A percentile compares a stretch with the other conserved stretches of the same genome.
Evolutionary conservation across 2,329 filamentous ascomycete species (phyloP).

Genomic region (Botrytis sinoallii): DNA sequence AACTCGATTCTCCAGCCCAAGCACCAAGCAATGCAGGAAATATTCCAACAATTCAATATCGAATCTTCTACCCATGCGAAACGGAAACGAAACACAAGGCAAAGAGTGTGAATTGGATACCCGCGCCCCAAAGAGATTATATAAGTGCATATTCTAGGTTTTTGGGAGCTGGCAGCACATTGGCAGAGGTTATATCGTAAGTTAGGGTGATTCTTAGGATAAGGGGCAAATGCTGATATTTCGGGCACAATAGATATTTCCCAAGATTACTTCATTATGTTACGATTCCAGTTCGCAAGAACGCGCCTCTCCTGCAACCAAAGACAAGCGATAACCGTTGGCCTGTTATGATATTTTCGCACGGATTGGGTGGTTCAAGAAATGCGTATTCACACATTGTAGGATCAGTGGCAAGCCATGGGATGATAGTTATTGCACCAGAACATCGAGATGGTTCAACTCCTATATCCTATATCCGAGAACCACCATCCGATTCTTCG

Average conservation of each 20-base stretch:
- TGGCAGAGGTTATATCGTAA: constrained; percentile 60
- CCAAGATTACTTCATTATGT: constrained; percentile 72
- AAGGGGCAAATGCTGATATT: background rate
- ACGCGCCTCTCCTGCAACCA: constrained; percentile 60
- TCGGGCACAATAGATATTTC: constrained; percentile 49
- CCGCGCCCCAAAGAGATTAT: constrained; percentile 70
- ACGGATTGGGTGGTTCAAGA: constrained; percentile 75
- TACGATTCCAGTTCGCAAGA: constrained; percentile 68
- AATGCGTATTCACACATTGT: constrained; percentile 84
- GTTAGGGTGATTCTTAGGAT: constrained; percentile 32
- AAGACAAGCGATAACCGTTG: constrained; percentile 50
- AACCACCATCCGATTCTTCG: constrained; percentile 45
- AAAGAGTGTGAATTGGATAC: constrained; percentile 68
- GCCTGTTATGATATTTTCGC: constrained; percentile 83
- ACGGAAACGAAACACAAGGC: constrained; percentile 41
- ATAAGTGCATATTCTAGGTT: constrained; percentile 75
- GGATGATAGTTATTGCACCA: constrained; percentile 74
- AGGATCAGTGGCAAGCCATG: constrained; percentile 75
- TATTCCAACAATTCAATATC: constrained; percentile 73
- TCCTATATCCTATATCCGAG: constrained; percentile 69
- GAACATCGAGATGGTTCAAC: constrained; percentile 82
- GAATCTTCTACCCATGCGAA: constrained; percentile 75
- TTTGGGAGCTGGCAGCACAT: constrained; percentile 58
- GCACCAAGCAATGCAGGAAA: constrained; percentile 47
- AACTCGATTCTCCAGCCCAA: constrained; percentile 53